A percentile compares a stretch with the other conserved stretches of the same genome.
These are phyloP conservation scores for Lactarius psammicola DNA, from an alignment of 768 basidiomycete species.

Conservation along the genomic window DNA sequence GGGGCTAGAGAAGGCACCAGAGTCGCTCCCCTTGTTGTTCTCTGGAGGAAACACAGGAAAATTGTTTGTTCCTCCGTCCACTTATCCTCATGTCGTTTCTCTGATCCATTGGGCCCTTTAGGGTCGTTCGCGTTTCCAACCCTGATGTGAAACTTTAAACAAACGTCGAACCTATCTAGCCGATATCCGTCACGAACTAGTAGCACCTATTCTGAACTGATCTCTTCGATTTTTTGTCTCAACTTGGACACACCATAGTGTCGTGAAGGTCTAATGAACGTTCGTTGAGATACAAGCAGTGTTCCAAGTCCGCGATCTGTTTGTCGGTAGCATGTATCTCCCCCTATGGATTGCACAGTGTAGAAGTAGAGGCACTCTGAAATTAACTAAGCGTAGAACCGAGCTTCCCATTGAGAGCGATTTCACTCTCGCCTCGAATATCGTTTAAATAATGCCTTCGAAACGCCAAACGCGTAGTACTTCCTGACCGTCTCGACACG, in stretches of 20 bases:
- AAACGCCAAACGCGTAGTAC: neutral
- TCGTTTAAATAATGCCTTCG: neutral
- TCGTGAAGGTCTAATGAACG: no score
- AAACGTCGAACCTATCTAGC: neutral
- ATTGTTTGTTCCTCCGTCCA: slow-evolving; percentile 41
- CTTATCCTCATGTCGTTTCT: neutral
- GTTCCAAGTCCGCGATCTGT: no score
- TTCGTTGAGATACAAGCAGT: no score
- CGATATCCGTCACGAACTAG: no score
- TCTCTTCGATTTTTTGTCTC: no score
- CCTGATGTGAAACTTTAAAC: slow-evolving; percentile 13
- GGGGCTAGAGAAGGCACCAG: slow-evolving; percentile 71
- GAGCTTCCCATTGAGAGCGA: neutral
- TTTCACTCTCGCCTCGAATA: neutral
- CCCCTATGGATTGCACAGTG: no score
- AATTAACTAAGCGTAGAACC: neutral
- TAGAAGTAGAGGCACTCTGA: no score
- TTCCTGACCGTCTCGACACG: neutral
- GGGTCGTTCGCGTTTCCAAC: slow-evolving; percentile 56
- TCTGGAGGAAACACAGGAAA: slow-evolving; percentile 79
- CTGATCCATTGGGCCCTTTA: slow-evolving; percentile 31
- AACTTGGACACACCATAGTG: no score
- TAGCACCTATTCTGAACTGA: no score
- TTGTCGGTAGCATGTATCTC: no score
- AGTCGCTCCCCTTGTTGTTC: slow-evolving; percentile 68